Percentiles rank a stretch among this genome's conserved stretches.
Evolutionary conservation across 2,329 filamentous ascomycete genomes (phyloP).

Genomic region (Emergomyces pasteurianus): DNA sequence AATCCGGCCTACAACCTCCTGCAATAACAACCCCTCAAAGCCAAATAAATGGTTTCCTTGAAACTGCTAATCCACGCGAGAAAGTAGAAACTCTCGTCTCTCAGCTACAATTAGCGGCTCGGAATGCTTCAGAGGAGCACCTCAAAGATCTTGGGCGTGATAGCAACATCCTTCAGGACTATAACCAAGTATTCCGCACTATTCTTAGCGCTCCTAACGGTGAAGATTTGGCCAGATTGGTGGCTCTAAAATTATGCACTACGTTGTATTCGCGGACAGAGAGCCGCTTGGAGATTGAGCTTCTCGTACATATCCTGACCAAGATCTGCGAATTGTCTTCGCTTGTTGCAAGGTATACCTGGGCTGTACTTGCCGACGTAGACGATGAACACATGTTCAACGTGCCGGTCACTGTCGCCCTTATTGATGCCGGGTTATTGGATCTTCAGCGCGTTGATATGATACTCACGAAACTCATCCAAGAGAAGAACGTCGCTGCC

Average conservation of each 20-base stretch:
- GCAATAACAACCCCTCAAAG: slow-evolving; percentile 29
- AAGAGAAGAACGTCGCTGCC: slow-evolving; percentile 57
- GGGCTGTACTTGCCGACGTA: slow-evolving; percentile 36
- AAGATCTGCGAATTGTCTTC: slow-evolving; percentile 52
- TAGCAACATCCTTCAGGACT: slow-evolving; percentile 45
- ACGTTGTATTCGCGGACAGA: slow-evolving; percentile 45
- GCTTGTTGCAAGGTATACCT: slow-evolving; percentile 41
- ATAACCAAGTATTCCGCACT: slow-evolving; percentile 43
- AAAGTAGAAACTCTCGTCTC: slow-evolving; percentile 43
- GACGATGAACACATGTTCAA: slow-evolving; percentile 53
- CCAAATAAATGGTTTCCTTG: slow-evolving; percentile 50
- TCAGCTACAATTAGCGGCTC: slow-evolving; percentile 45
- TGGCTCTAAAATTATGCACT: slow-evolving; percentile 45
- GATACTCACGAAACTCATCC: slow-evolving; percentile 60
- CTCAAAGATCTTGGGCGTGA: slow-evolving; percentile 45
- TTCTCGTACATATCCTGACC: slow-evolving; percentile 48
- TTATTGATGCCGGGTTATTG: slow-evolving; percentile 48
- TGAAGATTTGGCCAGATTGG: slow-evolving; percentile 44
- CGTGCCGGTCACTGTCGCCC: slow-evolving; percentile 46
- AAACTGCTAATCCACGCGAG: slow-evolving; percentile 42
- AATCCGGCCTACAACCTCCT: slow-evolving; percentile 28
- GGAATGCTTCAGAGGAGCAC: slow-evolving; percentile 46
- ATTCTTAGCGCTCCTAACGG: slow-evolving; percentile 45
- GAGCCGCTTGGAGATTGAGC: slow-evolving; percentile 48
- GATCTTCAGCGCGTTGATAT: slow-evolving; percentile 55